Base-by-base conservation (phyloP, 352 stramenopile genomes). In the Thraustochytrium striatum region DNA sequence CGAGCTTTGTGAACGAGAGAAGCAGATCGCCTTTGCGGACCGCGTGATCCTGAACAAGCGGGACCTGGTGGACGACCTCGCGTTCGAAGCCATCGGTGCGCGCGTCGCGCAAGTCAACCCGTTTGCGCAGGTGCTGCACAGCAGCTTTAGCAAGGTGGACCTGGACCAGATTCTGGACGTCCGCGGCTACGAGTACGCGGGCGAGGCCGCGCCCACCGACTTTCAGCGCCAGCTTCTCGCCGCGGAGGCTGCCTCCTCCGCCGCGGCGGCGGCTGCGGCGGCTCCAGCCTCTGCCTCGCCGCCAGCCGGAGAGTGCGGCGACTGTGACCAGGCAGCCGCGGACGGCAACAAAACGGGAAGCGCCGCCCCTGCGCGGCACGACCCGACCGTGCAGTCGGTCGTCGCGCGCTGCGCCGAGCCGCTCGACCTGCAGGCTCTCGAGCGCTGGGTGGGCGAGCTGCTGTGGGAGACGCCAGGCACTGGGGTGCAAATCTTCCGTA, bases 11-110 rank as follows among this genome's bases (percentile, higher is more conserved):
- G 52, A 91, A 95, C 81, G 95, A 99, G 82, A 92, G 38, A 91
- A 98, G 55, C 96, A 99, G 85, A 87, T 99, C 30, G 96, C 96
- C 0, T 99, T 98, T 88, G 94, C 95, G 0, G 96, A 99, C 86
- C 93, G 94, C 38, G 97, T 99, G 78, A 79, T 99, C 52, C 86
- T 99, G 39, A 99, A 99, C 86, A 99, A 99, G 84, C 86, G 94
- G 28, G 96, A 99, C 85, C 86, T 99, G 9, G 90, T 99, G 9
- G 86, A 90, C 30, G 92, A 93, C 35, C 41, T 90, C 16, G 65
- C 47, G 0, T 28, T 58, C 19, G 55, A 72, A 0, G 39, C 47
- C 0, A n/a, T 94, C 36, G 82, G 90, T 57, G 41, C 58, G 1
- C 83, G 62, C 3, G 83, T 95, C 19, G 47, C 53, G 0, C 36